Base-by-base conservation (phyloP, 495 filamentous ascomycete genomes). In the Penicillium longicatenatum region DNA sequence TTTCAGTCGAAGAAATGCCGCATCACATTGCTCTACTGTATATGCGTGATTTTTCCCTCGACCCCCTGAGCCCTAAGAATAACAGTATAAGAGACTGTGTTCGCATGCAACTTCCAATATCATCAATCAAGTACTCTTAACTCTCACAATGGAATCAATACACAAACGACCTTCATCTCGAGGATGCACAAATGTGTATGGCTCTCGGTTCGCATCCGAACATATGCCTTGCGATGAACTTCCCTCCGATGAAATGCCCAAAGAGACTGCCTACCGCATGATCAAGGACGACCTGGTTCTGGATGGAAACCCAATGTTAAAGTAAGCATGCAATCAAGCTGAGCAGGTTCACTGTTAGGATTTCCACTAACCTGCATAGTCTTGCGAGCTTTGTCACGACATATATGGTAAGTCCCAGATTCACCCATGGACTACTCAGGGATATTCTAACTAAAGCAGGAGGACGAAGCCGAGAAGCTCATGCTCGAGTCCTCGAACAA, bases 381-480 rank as follows among this genome's bases (percentile, higher is more conserved):
- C 59, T 65, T 6, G 62, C 62, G 30, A 65, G 54, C 22, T 65
- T 65, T 14, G 58, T 61, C 8, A 65, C 62, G 8, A 65, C 62
- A 0, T 65, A 65, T 51, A 65, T 65, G 62, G 61, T 64, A 57
- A 2, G 42, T n/a, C 30, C n/a, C n/a, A n/a, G n/a, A n/a, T n/a
- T n/a, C n/a, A n/a, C n/a, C n/a, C n/a, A n/a, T n/a, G n/a, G n/a
- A n/a, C 29, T 17, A 6, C 9, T 21, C 20, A 6, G 26, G 7
- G 1, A 4, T 4, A 26, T 26, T 26, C 7, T 19, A 54, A 20
- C 33, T 3, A 7, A 42, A 7, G 16, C 50, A 88, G 87, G 91
- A 95, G 74, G 88, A 93, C 53, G 91, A 95, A 77, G 90, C 86
- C 22, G 89, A 94, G 75, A 90, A 91, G 72, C 84, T 95, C 69